Conservation (phyloP, 441 rosid species). For the Pelargonium fulgidum region DNA sequence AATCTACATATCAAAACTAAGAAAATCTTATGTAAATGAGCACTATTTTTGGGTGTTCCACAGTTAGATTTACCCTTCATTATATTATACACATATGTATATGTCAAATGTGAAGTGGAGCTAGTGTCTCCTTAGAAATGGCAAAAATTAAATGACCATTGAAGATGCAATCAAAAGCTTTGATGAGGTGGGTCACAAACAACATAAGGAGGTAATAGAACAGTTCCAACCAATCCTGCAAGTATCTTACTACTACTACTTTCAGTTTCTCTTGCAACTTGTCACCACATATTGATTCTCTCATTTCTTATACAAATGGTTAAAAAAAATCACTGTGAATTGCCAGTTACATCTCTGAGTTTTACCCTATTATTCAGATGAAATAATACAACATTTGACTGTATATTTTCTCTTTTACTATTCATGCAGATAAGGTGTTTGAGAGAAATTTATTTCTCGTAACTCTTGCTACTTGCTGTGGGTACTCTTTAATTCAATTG, state of each 20-base stretch:
- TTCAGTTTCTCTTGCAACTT: not conserved
- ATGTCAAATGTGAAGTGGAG: not conserved
- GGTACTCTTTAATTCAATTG: too few species aligned
- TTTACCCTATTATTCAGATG: not conserved
- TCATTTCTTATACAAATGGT: not conserved
- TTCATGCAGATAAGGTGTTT: not conserved
- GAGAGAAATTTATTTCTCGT: not conserved
- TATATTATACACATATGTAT: not conserved
- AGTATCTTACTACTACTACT: conserved; percentile 1
- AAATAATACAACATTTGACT: not conserved
- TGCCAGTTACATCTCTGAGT: not conserved
- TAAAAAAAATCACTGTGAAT: conserved; percentile 3
- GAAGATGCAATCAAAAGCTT: not conserved
- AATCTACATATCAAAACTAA: too few species aligned
- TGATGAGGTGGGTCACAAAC: not conserved
- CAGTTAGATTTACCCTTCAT: too few species aligned
- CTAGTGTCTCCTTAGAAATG: not conserved
- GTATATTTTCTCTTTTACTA: not conserved
- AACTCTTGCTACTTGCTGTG: not conserved
- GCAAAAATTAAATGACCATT: not conserved
- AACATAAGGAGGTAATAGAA: not conserved
- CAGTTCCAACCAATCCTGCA: not conserved
- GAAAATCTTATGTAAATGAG: too few species aligned
- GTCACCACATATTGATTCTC: not conserved
- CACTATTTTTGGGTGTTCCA: too few species aligned